A percentile compares a stretch with the other conserved stretches of the same genome.
Conservation (phyloP, 177 flowering plant genomes). For the Tripterygium wilfordii region DNA sequence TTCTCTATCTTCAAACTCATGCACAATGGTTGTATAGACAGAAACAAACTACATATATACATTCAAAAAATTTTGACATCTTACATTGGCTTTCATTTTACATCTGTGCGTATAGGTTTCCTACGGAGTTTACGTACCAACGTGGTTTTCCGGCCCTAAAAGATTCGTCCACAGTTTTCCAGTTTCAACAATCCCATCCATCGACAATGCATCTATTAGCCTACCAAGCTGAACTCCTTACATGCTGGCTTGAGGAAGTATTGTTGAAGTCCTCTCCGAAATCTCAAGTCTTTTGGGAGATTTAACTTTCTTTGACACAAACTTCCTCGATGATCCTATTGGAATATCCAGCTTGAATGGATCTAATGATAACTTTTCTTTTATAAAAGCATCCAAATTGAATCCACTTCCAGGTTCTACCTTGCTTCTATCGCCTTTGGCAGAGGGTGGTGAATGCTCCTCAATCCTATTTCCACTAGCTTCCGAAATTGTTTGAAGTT, state of each 20-base stretch:
- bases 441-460: slow-evolving; percentile 15
- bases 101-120: no score
- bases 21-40: no score
- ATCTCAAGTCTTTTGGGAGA: slow-evolving; percentile 26
- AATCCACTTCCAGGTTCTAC: slow-evolving; percentile 28
- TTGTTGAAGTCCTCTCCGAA: slow-evolving; percentile 10
- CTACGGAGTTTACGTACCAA: no score
- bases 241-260: background rate
- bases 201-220: no score
- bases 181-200: no score
- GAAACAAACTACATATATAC: no score
- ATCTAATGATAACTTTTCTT: slow-evolving; percentile 48
- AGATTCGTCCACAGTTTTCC: no score
- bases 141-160: no score
- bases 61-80: no score
- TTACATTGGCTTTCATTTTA: no score
- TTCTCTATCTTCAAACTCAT: no score
- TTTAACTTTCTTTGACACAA: slow-evolving; percentile 11
- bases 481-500: slow-evolving; percentile 12
- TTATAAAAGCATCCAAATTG: slow-evolving; percentile 61
- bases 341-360: slow-evolving; percentile 38
- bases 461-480: slow-evolving; percentile 4
- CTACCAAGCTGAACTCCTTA: background rate
- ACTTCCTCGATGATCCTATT: slow-evolving; percentile 20
- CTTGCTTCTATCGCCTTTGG: no score